Conservation (phyloP, 805 yeast genomes). For the Sugiyamaella chiloensis region DNA sequence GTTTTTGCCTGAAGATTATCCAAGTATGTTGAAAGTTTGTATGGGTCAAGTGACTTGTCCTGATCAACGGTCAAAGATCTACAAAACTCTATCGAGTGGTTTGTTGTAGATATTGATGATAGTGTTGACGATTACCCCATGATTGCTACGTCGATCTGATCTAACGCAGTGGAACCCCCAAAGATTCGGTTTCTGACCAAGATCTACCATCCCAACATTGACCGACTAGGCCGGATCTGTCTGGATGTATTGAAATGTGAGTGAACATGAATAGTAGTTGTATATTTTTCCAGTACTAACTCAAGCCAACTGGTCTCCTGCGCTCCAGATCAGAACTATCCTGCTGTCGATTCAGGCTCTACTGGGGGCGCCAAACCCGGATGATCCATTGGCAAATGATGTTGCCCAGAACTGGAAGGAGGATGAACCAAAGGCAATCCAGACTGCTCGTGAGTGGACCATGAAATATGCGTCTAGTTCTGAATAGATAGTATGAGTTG, state of each 20-base stretch:
- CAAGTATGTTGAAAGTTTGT: too few relatives aligned
- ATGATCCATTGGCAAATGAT: conserved; percentile 96
- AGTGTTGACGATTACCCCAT: background rate
- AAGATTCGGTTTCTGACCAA: conserved; percentile 90
- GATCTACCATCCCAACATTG: conserved; percentile 96
- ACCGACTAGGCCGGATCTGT: conserved; percentile 91
- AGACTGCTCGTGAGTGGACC: conserved; percentile 78
- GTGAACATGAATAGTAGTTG: conserved; percentile 16
- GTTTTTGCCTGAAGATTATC: conserved; percentile 93
- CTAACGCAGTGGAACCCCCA: conserved; percentile 82
- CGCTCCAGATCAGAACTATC: conserved; percentile 90
- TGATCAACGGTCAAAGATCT: too few relatives aligned
- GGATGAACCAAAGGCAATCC: conserved; percentile 74
- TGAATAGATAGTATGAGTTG: background rate
- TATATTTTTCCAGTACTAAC: conserved; percentile 1
- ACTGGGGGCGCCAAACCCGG: conserved; percentile 94
- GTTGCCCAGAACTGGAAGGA: conserved; percentile 97
- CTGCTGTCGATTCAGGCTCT: conserved; percentile 88
- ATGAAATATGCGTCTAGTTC: conserved; percentile 46
- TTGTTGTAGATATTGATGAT: too few relatives aligned
- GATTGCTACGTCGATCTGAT: conserved; percentile 5
- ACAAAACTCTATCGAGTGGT: too few relatives aligned
- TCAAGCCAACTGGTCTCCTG: conserved; percentile 93
- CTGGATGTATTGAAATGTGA: conserved; percentile 79
- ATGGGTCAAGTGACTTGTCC: too few relatives aligned